Conservation (phyloP, 352 stramenopile species). For the Pythium aquatile region DNA sequence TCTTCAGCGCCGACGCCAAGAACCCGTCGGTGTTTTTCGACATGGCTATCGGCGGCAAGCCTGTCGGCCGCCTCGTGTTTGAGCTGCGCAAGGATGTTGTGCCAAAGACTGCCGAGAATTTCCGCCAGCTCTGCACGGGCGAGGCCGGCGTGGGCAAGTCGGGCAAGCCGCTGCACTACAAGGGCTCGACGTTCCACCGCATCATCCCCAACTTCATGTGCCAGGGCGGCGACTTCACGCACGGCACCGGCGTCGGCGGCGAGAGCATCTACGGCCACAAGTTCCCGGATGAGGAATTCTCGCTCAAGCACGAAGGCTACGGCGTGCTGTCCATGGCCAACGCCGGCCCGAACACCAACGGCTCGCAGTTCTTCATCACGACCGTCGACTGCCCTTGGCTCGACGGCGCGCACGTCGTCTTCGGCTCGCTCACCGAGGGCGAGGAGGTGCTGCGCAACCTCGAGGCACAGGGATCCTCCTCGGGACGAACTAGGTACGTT, state of each 20-base stretch:
- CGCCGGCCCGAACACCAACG: slow-evolving; percentile 96
- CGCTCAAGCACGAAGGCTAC: slow-evolving; percentile 87
- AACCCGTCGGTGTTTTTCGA: slow-evolving; percentile 97
- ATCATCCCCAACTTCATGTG: slow-evolving; percentile 95
- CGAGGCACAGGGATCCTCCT: slow-evolving; percentile 92
- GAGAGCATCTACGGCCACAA: slow-evolving; percentile 94
- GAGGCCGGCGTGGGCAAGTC: slow-evolving; percentile 91
- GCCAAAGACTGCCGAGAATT: slow-evolving; percentile 99
- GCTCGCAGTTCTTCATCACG: slow-evolving; percentile 98
- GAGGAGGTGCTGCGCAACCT: slow-evolving; percentile 96
- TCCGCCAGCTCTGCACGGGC: slow-evolving; percentile 95
- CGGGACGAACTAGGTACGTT: slow-evolving; percentile 85
- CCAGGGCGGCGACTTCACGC: slow-evolving; percentile 97
- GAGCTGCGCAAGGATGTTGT: slow-evolving; percentile 94
- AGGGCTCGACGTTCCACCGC: slow-evolving; percentile 90
- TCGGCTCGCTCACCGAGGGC: slow-evolving; percentile 94
- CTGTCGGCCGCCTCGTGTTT: slow-evolving; percentile 83
- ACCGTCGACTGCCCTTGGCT: slow-evolving; percentile 91
- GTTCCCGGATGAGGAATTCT: slow-evolving; percentile 97
- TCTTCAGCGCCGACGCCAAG: slow-evolving; percentile 61
- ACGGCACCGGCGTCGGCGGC: slow-evolving; percentile 83
- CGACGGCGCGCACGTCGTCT: slow-evolving; percentile 89
- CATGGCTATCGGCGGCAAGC: slow-evolving; percentile 92
- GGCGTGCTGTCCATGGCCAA: slow-evolving; percentile 97
- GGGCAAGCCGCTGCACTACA: slow-evolving; percentile 85